Evolutionary conservation across 2,329 filamentous ascomycete species (phyloP), one percentile per base, ranked within the genome.

Genomic region (Pseudogymnoascus sp.): DNA sequence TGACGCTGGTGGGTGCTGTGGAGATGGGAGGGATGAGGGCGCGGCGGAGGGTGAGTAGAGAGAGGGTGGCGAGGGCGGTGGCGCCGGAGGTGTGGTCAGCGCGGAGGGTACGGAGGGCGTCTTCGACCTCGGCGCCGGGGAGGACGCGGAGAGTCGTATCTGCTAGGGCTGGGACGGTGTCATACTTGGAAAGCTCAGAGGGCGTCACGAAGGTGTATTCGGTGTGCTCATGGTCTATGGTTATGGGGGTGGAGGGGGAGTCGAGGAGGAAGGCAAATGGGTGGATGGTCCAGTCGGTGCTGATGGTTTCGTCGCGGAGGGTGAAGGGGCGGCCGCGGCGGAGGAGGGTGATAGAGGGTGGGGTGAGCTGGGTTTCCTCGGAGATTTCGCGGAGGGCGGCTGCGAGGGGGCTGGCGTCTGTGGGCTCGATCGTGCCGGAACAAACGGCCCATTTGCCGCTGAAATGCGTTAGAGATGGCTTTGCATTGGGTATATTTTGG

Each of bases 191-290:
- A 0, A 78, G 72, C 12, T 81, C 78, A 16, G 75, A 73, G 8
- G 87, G 75, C 2, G 76, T 69, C 1, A 78, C 69, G 0, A 84
- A 83, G 60, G 82, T 76, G 65, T 82, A 80, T 82, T 85, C 76
- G 2, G 83, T 78, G 66, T 88, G 84, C 71, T 89, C 86, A 82
- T 82, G 85, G 69, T 88, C 81, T 29, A 83, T 78, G 2, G 71
- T 69, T 62, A 89, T 83, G 5, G 74, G 75, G 10, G 76, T 69
- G 0, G 67, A 60, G 5, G 71, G 65, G 6, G 75, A 66, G 59
- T 75, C 80, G 26, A 87, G 74, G 6, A 77, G 72, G 69, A 83
- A 89, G 0, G 78, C 81, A 66, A 89, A 89, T 0, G 86, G 84
- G 64, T 86, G 77, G 58, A 89, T 78, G 5, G 77, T 84, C 85